A percentile compares a stretch with the other conserved stretches of the same genome.
Evolutionary conservation across 495 filamentous ascomycete genomes (phyloP).

Genomic region (Penicillium nucicola): DNA sequence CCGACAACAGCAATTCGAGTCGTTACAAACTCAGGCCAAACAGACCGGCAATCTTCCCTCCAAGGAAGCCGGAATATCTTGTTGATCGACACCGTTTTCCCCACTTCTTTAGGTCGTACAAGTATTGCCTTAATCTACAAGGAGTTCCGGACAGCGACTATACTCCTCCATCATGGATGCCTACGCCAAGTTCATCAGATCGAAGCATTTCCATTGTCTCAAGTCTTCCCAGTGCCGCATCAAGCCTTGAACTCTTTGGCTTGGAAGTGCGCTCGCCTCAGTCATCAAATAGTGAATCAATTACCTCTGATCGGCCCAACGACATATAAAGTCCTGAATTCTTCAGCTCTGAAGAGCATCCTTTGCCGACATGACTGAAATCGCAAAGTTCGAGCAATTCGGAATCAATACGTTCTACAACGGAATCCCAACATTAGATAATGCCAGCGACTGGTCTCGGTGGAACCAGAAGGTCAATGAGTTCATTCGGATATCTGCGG

Average conservation of each 20-base stretch:
- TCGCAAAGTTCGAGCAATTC: too few species aligned
- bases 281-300: background rate
- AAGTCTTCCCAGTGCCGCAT: background rate
- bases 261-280: slow-evolving; percentile 1
- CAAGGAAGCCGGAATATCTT: slow-evolving; percentile 3
- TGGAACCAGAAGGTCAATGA: too few species aligned
- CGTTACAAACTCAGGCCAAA: slow-evolving; percentile 6
- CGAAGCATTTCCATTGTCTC: background rate
- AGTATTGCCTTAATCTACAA: background rate
- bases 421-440: too few species aligned
- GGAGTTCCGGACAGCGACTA: background rate
- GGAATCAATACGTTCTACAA: too few species aligned
- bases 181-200: background rate
- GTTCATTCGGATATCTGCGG: too few species aligned
- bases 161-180: too few species aligned
- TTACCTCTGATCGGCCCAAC: background rate
- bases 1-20: background rate
- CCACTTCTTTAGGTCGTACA: slow-evolving; percentile 7
- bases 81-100: slow-evolving; percentile 4
- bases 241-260: slow-evolving; percentile 7
- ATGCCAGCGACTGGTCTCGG: too few species aligned
- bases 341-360: too few species aligned
- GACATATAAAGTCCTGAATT: slow-evolving; percentile 1
- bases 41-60: slow-evolving; percentile 1
- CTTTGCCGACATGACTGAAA: too few species aligned